Evolutionary conservation across 1,284 basidiomycete species (phyloP).

Genomic region (Trametes polyzona): DNA sequence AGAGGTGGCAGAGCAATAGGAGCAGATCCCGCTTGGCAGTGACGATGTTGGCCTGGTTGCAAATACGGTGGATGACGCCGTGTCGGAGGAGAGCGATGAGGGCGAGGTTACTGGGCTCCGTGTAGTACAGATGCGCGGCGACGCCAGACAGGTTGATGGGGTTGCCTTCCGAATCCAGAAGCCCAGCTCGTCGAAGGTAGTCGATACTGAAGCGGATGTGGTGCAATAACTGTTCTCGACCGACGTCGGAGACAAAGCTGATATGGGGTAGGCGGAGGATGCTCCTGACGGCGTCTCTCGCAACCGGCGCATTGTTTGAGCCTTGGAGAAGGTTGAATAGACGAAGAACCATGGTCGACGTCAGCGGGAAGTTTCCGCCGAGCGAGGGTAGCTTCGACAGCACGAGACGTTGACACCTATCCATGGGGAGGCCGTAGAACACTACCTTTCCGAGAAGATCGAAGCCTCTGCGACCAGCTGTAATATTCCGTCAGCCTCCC

Average conservation of each 20-base stretch:
- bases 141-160: conserved; percentile 64
- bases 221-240: conserved; percentile 59
- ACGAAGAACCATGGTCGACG: conserved; percentile 64
- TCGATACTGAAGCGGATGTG: conserved; percentile 75
- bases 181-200: conserved; percentile 59
- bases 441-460: conserved; percentile 72
- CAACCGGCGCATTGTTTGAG: conserved; percentile 52
- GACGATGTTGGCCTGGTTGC: conserved; percentile 41
- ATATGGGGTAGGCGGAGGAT: conserved; percentile 61
- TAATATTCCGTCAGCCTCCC: background rate
- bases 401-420: conserved; percentile 63
- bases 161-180: conserved; percentile 55
- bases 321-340: conserved; percentile 68
- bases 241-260: conserved; percentile 56
- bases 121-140: conserved; percentile 63
- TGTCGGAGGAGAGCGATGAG: conserved; percentile 58
- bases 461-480: conserved; percentile 65
- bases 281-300: conserved; percentile 53
- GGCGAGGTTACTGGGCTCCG: conserved; percentile 72
- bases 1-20: conserved; percentile 59
- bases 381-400: conserved; percentile 67
- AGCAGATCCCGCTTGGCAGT: conserved; percentile 55
- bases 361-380: conserved; percentile 65
- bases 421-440: conserved; percentile 68
- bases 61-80: conserved; percentile 63